These are phyloP conservation scores for Zasmidium citrigriseum DNA, from an alignment of 2,329 filamentous ascomycete species.

Conservation along the genomic window DNA sequence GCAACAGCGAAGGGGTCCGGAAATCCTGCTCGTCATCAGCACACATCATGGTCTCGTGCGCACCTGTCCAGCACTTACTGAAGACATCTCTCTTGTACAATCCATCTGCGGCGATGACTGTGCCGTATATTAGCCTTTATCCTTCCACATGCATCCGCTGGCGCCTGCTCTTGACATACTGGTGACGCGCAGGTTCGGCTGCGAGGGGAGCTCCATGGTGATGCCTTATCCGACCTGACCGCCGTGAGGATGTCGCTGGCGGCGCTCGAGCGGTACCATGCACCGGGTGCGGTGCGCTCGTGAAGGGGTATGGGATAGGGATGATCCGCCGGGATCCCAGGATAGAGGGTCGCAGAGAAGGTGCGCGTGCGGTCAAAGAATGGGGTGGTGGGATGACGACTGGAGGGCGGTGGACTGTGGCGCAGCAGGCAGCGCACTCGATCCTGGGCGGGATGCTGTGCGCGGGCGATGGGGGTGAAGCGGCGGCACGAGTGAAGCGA, in stretches of 20 bases:
- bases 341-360: background rate
- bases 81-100: constrained; percentile 99
- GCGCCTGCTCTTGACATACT: constrained; percentile 60
- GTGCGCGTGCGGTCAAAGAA: background rate
- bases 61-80: constrained; percentile 62
- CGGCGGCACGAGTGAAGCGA: background rate
- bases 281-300: constrained; percentile 6
- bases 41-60: constrained; percentile 7
- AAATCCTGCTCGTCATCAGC: constrained; percentile 64
- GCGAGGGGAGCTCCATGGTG: constrained; percentile 50
- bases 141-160: background rate
- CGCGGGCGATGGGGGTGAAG: background rate
- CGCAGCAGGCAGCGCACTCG: background rate
- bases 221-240: constrained; percentile 7
- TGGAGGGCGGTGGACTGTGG: constrained; percentile 4
- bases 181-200: constrained; percentile 86
- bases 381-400: constrained; percentile 6
- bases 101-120: constrained; percentile 97
- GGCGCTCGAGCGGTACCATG: constrained; percentile 8
- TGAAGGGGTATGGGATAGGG: background rate
- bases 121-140: constrained; percentile 24
- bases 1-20: constrained; percentile 97
- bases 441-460: background rate
- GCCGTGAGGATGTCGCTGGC: constrained; percentile 13
- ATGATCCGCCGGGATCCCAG: background rate